Conservation (phyloP, 179 eudicot species). For the Beta macrorhiza region DNA sequence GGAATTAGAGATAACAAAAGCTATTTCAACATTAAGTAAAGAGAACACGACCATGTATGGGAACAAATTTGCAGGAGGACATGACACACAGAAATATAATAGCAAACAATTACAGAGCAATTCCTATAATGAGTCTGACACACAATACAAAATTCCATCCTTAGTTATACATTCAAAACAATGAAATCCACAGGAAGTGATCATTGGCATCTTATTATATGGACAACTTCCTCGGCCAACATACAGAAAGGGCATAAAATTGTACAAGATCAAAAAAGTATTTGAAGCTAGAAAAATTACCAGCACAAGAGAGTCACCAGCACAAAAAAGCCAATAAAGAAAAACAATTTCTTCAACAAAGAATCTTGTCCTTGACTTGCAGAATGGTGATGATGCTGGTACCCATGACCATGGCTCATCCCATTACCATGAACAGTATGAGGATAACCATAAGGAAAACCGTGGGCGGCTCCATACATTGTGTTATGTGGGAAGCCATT, state of each 20-base stretch:
- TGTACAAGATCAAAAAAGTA: slow-evolving; percentile 16
- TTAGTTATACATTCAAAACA: slow-evolving; percentile 15
- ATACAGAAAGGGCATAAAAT: slow-evolving; percentile 4
- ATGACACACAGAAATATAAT: not conserved
- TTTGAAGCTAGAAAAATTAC: slow-evolving; percentile 20
- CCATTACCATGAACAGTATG: slow-evolving; percentile 28
- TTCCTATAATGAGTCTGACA: slow-evolving; percentile 6
- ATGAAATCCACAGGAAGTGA: not conserved
- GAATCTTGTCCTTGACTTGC: slow-evolving; percentile 35
- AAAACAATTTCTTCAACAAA: slow-evolving; percentile 28
- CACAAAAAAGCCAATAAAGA: slow-evolving; percentile 37
- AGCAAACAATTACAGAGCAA: not conserved
- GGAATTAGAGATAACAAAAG: not conserved
- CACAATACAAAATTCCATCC: not conserved
- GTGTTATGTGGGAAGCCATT: slow-evolving; percentile 48
- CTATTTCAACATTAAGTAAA: not conserved
- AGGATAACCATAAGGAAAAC: slow-evolving; percentile 40
- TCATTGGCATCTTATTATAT: slow-evolving; percentile 17
- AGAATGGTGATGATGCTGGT: slow-evolving; percentile 17
- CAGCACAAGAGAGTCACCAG: slow-evolving; percentile 24
- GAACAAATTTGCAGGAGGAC: not conserved
- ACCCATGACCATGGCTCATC: slow-evolving; percentile 20
- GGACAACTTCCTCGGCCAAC: slow-evolving; percentile 13
- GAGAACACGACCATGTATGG: not conserved
- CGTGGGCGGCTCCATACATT: slow-evolving; percentile 41